Evolutionary conservation across 176 grass and related monocot species (phyloP), one percentile per base, ranked within the genome.

Genomic region (Coix lacrymajobi): DNA sequence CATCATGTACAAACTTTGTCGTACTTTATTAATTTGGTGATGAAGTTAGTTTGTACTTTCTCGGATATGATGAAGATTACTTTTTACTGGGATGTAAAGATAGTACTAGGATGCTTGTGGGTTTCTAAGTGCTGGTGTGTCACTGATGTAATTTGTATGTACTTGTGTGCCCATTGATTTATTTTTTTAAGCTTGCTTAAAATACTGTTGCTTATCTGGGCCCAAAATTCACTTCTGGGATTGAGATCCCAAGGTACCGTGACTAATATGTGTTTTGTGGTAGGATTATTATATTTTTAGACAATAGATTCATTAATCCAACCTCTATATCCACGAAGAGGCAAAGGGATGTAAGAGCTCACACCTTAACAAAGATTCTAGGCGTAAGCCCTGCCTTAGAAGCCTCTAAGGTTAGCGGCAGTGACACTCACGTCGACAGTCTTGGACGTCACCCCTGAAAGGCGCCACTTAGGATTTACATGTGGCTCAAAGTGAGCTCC

Each of bases 31-130:
- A 74, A 15, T 66, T 70, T 62, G 29, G 0, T 8, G 3, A 62
- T 9, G 7, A 66, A 20, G 19, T 32, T 51, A 17, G 4, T 54
- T 22, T 33, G 22, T 75, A 75, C 2, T 11, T 75, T 56, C 1
- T 56, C 1, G 12, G 11, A 19, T 56, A 56, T n/a, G 8, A 15
- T 4, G 20, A 33, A 36, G 34, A 54, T 34, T 56, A 30, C 10
- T 61, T 24, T 62, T 25, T 58, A 41, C n/a, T 57, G 24, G 72
- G 17, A 82, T 65, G 78, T 73, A 72, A 64, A 77, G 36, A 78
- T 34, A 20, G 4, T 4, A 66, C 19, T 51, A 66, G 29, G 26
- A 65, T 77, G 76, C 16, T 52, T n/a, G 36, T 34, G 17, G 49
- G 4, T 37, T 24, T 64, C 34, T 62, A 48, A 70, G 71, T 68